Evolutionary conservation across 768 basidiomycete genomes (phyloP).

Genomic region (Phlegmacium glaucopus): DNA sequence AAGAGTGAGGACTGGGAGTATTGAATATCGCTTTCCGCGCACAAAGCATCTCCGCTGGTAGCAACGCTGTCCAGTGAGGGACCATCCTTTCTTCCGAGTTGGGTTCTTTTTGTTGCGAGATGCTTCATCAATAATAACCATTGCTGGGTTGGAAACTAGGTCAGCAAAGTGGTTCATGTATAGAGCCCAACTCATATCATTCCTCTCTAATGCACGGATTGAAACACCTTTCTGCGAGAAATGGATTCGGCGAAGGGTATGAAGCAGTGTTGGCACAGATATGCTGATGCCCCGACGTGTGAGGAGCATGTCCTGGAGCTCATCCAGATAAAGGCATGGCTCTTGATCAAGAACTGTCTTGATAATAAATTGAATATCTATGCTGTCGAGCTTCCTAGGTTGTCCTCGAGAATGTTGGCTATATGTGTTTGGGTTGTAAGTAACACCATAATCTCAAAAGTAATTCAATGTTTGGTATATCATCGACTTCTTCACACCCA

Average conservation of each 20-base stretch:
- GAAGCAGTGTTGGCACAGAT: constrained; percentile 9
- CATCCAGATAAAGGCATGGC: constrained; percentile 8
- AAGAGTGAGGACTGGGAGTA: constrained; percentile 9
- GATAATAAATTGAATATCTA: constrained; percentile 4
- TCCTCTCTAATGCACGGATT: constrained; percentile 8
- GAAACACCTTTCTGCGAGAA: constrained; percentile 11
- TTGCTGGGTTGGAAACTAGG: constrained; percentile 7
- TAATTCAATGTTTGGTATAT: constrained; percentile 7
- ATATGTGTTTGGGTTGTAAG: constrained; percentile 7
- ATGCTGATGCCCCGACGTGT: not conserved
- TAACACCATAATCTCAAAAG: constrained; percentile 4
- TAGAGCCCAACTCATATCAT: constrained; percentile 8
- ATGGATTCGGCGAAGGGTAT: constrained; percentile 10
- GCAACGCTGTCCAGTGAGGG: constrained; percentile 1
- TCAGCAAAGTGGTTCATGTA: constrained; percentile 13
- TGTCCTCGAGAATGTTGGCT: not conserved
- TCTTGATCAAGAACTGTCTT: constrained; percentile 2
- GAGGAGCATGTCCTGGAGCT: constrained; percentile 8
- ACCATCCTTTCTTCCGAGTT: constrained; percentile 10
- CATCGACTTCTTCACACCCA: constrained; percentile 11
- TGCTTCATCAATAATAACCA: constrained; percentile 13
- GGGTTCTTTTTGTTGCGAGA: constrained; percentile 10
- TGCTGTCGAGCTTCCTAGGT: not conserved
- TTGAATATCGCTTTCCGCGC: constrained; percentile 10
- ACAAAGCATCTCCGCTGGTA: constrained; percentile 9